Conservation (phyloP, 176 grass and related monocot species). For the Musa acuminata region DNA sequence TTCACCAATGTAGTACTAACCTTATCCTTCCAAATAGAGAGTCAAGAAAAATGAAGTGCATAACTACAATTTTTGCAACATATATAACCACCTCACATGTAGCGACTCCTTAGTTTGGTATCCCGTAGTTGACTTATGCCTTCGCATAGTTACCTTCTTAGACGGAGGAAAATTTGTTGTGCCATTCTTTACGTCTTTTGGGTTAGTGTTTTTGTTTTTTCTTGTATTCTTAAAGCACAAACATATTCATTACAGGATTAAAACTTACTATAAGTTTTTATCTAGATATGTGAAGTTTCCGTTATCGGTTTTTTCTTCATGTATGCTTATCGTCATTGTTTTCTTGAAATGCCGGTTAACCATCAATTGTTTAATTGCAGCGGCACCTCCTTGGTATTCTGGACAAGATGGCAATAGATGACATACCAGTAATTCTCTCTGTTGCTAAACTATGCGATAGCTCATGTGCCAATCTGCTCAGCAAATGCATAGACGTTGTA, state of each 20-base stretch:
- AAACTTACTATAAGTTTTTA: not conserved
- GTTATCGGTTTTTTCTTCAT: not conserved
- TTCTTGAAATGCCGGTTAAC: not conserved
- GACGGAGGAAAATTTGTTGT: too few relatives aligned
- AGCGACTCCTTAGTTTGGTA: too few relatives aligned
- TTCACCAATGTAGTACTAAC: too few relatives aligned
- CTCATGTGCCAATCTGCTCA: constrained; percentile 43
- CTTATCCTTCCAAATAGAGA: too few relatives aligned
- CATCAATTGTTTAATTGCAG: constrained; percentile 27
- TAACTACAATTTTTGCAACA: too few relatives aligned
- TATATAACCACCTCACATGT: too few relatives aligned
- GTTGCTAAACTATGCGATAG: constrained; percentile 54
- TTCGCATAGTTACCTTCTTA: too few relatives aligned
- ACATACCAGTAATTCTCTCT: constrained; percentile 61
- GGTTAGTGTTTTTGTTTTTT: not conserved
- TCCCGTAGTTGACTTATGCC: too few relatives aligned
- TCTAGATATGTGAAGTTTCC: not conserved
- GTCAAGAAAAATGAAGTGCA: too few relatives aligned
- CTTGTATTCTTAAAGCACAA: not conserved
- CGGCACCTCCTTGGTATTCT: constrained; percentile 76
- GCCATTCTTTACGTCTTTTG: not conserved
- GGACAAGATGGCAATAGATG: constrained; percentile 56
- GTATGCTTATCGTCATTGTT: not conserved
- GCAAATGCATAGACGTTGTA: constrained; percentile 54
- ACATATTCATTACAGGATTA: not conserved